Conservation (phyloP, 768 basidiomycete species). For the Cystoderma amianthinum region DNA sequence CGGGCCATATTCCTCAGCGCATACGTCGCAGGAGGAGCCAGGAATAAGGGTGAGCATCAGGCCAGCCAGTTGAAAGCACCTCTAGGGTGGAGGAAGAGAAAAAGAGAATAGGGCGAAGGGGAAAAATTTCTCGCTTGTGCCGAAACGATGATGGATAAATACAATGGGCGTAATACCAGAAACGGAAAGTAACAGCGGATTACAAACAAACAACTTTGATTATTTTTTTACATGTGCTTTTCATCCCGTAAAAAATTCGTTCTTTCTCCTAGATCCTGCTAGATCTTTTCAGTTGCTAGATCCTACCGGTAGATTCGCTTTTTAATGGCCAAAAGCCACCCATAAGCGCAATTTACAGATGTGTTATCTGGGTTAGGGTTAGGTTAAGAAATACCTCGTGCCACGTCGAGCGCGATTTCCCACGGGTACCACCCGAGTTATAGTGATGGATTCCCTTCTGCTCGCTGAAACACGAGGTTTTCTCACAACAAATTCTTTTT, state of each 20-base stretch:
- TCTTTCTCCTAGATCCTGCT: constrained; percentile 10
- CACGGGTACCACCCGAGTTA: not conserved
- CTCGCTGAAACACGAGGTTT: not conserved
- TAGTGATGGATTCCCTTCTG: constrained; percentile 1
- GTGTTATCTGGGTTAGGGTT: constrained; percentile 13
- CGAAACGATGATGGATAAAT: constrained; percentile 38
- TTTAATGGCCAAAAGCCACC: constrained; percentile 8
- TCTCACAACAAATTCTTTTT: not conserved
- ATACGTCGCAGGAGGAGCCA: constrained; percentile 85
- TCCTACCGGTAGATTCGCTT: not conserved
- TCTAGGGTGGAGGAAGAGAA: constrained; percentile 29
- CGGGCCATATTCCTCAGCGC: constrained; percentile 78
- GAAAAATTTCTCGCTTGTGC: constrained; percentile 35
- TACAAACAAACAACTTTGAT: constrained; percentile 15
- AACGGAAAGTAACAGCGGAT: constrained; percentile 16
- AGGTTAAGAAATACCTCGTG: constrained; percentile 19
- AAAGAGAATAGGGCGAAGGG: constrained; percentile 38
- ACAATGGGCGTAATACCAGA: constrained; percentile 30
- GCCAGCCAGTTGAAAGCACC: constrained; percentile 36
- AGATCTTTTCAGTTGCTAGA: constrained; percentile 2
- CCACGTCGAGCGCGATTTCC: constrained; percentile 16
- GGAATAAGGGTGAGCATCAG: constrained; percentile 77
- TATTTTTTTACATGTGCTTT: constrained; percentile 10
- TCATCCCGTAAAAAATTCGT: constrained; percentile 8
- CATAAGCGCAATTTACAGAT: constrained; percentile 4